Conservation (phyloP, 345 rosid genomes). For the Eucalyptus paniculata region DNA sequence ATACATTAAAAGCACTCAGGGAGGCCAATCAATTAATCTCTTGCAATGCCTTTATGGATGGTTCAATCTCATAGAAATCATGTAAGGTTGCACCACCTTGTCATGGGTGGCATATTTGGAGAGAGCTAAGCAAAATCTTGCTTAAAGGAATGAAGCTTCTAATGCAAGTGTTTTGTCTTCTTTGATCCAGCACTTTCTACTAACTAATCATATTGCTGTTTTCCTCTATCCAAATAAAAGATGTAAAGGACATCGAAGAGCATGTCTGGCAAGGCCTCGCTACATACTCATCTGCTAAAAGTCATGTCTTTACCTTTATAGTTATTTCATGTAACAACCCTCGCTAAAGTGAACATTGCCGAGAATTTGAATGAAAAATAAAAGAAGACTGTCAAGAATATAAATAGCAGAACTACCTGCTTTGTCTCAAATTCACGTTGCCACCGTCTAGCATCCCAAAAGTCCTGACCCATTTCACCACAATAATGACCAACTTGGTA, state of each 20-base stretch:
- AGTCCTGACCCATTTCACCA: conserved; percentile 97
- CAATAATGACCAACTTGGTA: conserved; percentile 85
- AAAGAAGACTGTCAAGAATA: neutral
- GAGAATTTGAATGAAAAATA: neutral
- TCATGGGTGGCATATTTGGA: neutral
- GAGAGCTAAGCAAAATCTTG: neutral
- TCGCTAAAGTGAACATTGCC: neutral
- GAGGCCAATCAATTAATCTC: neutral
- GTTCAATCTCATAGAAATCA: neutral
- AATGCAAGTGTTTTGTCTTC: neutral
- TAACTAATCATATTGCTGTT: neutral
- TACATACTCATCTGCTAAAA: neutral
- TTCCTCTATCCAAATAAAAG: neutral
- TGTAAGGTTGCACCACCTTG: neutral
- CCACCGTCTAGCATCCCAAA: conserved; percentile 92
- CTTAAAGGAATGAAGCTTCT: neutral
- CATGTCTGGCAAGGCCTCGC: neutral
- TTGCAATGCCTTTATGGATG: neutral
- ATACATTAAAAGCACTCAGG: too few species aligned
- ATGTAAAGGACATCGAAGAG: neutral
- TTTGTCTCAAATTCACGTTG: conserved; percentile 88
- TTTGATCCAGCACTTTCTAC: neutral
- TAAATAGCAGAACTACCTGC: conserved; percentile 34
- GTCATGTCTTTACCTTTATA: neutral
- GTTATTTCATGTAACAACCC: neutral